Percentiles rank a stretch among this genome's conserved stretches.
These are phyloP conservation scores for Cordyceps javanica DNA, from an alignment of 2,329 filamentous ascomycete genomes.

Conservation along the genomic window DNA sequence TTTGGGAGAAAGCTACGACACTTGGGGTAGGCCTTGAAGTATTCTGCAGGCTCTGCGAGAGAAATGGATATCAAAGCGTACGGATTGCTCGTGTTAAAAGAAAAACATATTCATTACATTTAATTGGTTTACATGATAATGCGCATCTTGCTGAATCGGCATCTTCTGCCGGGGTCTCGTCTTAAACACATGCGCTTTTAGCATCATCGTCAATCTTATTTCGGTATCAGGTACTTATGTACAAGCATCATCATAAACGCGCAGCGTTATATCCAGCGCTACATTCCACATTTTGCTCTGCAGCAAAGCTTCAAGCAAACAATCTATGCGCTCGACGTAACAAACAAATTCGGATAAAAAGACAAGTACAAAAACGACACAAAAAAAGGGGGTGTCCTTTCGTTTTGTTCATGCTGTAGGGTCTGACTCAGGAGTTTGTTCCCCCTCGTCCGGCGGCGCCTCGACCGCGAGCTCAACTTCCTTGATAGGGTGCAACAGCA, in stretches of 20 bases:
- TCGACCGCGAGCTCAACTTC: conserved; percentile 61
- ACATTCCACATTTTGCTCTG: background rate
- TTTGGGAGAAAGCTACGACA: background rate
- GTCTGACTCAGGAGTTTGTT: conserved; percentile 39
- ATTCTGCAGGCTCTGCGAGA: background rate
- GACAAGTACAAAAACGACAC: too few species aligned
- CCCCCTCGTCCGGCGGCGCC: conserved; percentile 43
- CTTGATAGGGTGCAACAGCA: conserved; percentile 87
- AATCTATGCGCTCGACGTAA: background rate
- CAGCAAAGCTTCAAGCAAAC: background rate
- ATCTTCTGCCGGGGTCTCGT: background rate
- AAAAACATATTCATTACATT: background rate
- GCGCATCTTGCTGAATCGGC: too few species aligned
- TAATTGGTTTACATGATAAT: too few species aligned
- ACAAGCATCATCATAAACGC: background rate
- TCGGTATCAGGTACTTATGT: too few species aligned
- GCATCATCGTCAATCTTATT: too few species aligned
- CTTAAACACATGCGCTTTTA: background rate
- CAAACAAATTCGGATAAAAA: conserved; percentile 7
- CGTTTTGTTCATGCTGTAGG: conserved; percentile 29
- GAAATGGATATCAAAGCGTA: background rate
- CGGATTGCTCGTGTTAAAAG: background rate
- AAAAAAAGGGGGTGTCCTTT: background rate
- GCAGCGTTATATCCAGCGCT: background rate
- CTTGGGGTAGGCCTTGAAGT: background rate